These are phyloP conservation scores for Termitomyces eurrhizus DNA, from an alignment of 768 basidiomycete species.

Conservation along the genomic window DNA sequence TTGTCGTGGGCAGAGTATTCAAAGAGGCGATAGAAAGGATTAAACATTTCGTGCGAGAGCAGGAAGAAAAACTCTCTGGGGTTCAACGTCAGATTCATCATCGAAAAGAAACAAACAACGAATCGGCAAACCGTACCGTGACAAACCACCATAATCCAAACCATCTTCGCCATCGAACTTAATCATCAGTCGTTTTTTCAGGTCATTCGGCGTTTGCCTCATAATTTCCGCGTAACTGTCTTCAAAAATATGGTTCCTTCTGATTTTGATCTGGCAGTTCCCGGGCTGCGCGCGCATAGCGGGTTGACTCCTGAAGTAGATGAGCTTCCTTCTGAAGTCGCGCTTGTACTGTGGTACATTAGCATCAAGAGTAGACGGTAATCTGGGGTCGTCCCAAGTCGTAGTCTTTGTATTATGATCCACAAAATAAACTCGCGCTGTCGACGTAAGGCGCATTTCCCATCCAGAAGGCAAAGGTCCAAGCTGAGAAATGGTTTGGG, in stretches of 20 bases:
- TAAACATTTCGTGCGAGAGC: constrained; percentile 99
- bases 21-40: constrained; percentile 99
- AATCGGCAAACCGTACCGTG: constrained; percentile 55
- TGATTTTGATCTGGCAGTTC: constrained; percentile 98
- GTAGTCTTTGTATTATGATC: constrained; percentile 99
- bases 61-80: constrained; percentile 99
- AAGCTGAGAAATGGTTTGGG: constrained; percentile 94
- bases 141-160: constrained; percentile 96
- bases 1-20: constrained; percentile 99
- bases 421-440: constrained; percentile 94
- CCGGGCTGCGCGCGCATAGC: constrained; percentile 97
- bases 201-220: constrained; percentile 96
- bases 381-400: constrained; percentile 98
- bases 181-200: constrained; percentile 99
- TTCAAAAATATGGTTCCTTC: constrained; percentile 98
- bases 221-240: constrained; percentile 99
- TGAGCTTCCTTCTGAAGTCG: constrained; percentile 97
- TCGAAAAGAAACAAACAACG: background rate
- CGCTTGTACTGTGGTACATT: constrained; percentile 98
- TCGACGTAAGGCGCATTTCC: constrained; percentile 99
- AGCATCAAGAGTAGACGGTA: constrained; percentile 91
- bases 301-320: constrained; percentile 98
- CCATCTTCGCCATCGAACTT: constrained; percentile 99
- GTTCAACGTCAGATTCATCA: background rate
- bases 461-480: constrained; percentile 97